Percentiles rank a stretch among this genome's conserved stretches.
Evolutionary conservation across 495 filamentous ascomycete genomes (phyloP).

Genomic region (Penicillium riverlandense): DNA sequence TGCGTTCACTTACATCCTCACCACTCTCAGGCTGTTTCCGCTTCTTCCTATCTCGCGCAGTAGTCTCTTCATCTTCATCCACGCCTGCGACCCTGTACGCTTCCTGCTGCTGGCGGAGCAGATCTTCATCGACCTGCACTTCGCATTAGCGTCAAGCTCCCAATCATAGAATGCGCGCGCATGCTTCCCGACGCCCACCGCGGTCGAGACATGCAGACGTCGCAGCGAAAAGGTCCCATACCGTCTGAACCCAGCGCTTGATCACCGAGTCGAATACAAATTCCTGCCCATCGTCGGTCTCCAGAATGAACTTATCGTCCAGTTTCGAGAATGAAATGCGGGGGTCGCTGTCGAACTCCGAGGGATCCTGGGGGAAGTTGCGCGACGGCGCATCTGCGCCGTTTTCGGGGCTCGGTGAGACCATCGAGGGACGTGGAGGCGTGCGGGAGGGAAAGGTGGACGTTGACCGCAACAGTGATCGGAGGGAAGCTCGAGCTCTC

Average conservation of each 20-base stretch:
- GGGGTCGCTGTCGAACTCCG: slow-evolving; percentile 73
- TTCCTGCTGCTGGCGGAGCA: slow-evolving; percentile 70
- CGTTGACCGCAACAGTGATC: no score
- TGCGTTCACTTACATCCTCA: slow-evolving; percentile 47
- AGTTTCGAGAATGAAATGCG: slow-evolving; percentile 81
- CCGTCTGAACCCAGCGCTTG: slow-evolving; percentile 73
- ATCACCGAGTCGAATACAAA: slow-evolving; percentile 69
- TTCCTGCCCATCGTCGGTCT: slow-evolving; percentile 78
- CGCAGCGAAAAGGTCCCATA: slow-evolving; percentile 30
- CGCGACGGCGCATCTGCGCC: slow-evolving; percentile 8
- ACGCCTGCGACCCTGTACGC: slow-evolving; percentile 65
- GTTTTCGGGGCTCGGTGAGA: slow-evolving; percentile 15
- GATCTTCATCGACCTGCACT: slow-evolving; percentile 61
- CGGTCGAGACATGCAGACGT: slow-evolving; percentile 4
- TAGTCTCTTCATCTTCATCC: slow-evolving; percentile 51
- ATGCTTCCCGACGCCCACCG: no score
- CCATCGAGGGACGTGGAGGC: slow-evolving; percentile 6
- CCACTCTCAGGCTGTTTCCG: slow-evolving; percentile 50
- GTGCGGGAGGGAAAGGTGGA: not conserved
- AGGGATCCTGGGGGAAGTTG: slow-evolving; percentile 60
- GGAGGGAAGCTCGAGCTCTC: no score
- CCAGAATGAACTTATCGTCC: slow-evolving; percentile 73
- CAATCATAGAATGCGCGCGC: no score
- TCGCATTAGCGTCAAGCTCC: not conserved
- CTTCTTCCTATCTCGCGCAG: slow-evolving; percentile 64